Percentiles rank a stretch among this genome's conserved stretches.
Conservation (phyloP, 306 rosid genomes). For the Acmispon strigosus region DNA sequence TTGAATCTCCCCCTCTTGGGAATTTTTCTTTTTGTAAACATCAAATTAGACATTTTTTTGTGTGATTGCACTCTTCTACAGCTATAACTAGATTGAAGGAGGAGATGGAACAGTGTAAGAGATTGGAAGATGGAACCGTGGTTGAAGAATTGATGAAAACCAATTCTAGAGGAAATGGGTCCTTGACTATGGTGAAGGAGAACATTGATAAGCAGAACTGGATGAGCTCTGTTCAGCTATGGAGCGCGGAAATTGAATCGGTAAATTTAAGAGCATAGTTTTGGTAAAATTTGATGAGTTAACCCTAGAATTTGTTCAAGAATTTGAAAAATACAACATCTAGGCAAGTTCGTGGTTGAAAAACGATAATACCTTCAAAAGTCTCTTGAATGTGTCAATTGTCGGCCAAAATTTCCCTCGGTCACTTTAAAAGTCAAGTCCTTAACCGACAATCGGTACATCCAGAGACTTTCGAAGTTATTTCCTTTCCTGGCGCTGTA, state of each 20-base stretch:
- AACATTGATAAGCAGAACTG: constrained; percentile 39
- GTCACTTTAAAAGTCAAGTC: too few relatives aligned
- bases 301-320: too few relatives aligned
- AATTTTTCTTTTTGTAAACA: neutral
- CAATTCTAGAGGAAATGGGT: constrained; percentile 21
- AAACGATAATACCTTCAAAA: too few relatives aligned
- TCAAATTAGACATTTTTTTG: too few relatives aligned
- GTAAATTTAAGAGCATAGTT: neutral
- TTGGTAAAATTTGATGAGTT: too few relatives aligned
- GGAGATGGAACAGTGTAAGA: constrained; percentile 23
- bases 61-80: neutral
- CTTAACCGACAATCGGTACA: too few relatives aligned
- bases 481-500: too few relatives aligned
- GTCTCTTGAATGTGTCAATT: too few relatives aligned
- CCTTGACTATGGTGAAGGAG: constrained; percentile 12
- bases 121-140: constrained; percentile 29
- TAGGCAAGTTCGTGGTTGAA: too few relatives aligned
- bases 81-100: constrained; percentile 57
- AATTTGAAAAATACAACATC: too few relatives aligned
- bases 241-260: constrained; percentile 38
- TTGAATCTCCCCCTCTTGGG: neutral
- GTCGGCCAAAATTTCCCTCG: too few relatives aligned
- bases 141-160: constrained; percentile 34
- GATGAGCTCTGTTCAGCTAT: constrained; percentile 56
- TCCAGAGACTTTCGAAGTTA: too few relatives aligned